phyloP scores from a whole-genome alignment of 2,329 filamentous ascomycete genomes.

The Aspergillus pseudoviridinutans region DNA sequence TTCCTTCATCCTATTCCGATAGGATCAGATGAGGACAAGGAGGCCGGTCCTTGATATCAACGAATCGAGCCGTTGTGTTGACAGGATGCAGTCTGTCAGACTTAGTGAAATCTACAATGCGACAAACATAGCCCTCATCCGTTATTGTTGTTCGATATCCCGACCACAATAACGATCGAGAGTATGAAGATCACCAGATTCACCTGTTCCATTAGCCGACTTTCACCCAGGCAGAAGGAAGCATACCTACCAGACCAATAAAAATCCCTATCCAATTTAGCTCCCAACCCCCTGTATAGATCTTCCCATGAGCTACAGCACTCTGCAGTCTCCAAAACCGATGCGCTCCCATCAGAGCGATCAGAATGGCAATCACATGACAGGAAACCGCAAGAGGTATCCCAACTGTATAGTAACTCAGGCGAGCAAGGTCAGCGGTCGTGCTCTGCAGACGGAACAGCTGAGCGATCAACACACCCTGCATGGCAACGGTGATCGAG shows the following conservation, averaged over 20 bases:
- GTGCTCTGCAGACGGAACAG: conserved; percentile 57
- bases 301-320: conserved; percentile 55
- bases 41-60: not conserved
- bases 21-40: not conserved
- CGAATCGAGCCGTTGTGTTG: not conserved
- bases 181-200: not conserved
- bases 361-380: conserved; percentile 49
- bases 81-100: not conserved
- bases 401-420: conserved; percentile 60
- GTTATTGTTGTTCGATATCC: not conserved
- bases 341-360: conserved; percentile 52
- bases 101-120: not conserved
- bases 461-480: conserved; percentile 63
- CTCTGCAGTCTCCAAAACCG: conserved; percentile 60
- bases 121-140: not conserved
- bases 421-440: conserved; percentile 23
- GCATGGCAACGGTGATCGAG: conserved; percentile 63
- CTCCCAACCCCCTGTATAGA: conserved; percentile 58
- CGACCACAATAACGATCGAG: not conserved
- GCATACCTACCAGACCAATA: conserved; percentile 46
- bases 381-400: conserved; percentile 52
- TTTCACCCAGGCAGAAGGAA: not conserved
- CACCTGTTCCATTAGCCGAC: not conserved
- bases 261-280: conserved; percentile 47
- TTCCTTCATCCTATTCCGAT: not conserved